Base-by-base conservation (phyloP, 1,284 basidiomycete species). In the Boletus sp. region DNA sequence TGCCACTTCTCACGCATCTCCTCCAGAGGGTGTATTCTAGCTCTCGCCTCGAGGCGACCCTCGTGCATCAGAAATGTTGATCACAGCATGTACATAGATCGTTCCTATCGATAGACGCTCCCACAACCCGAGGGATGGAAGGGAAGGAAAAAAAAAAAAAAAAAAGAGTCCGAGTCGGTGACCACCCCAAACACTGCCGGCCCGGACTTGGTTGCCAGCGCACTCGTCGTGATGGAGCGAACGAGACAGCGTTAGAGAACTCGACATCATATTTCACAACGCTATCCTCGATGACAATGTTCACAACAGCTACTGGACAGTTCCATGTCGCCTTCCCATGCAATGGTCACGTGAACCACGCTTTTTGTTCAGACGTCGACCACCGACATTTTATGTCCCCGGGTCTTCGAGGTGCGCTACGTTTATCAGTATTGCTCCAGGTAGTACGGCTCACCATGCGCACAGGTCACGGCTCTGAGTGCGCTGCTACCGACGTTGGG, bases 1-100 rank as follows among this genome's bases (percentile, higher is more conserved):
- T n/a, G 43, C 56, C 52, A 44, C 67, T 72, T 71, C 70, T 68
- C 70, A 73, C 71, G 69, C 63, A 47, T 50, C 55, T 27, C 47
- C 13, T 13, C 51, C 46, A 25, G 43, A 37, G 30, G 47, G 30
- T n/a, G 9, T 47, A 43, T 44, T 58, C 69, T 25, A 9, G 19
- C 19, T 14, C 37, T 8, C 7, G 51, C 51, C 69, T 73, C 71
- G 68, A 73, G 71, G 69, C 68, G 33, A 31, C 52, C 59, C 56
- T 60, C 60, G 55, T 59, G 66, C 58, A 67, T 67, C 58, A 63
- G 43, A 44, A 57, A 61, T 40, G 59, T 37, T 62, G 61, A 65
- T 69, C 64, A 30, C 57, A 17, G 28, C 35, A 21, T 46, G 69
- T 55, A 55, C 27, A 55, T 43, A 52, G 48, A 59, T 61, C 52